A percentile compares a stretch with the other conserved stretches of the same genome.
phyloP scores from a whole-genome alignment of 129 eudicot genomes.

The Sambucus nigra region DNA sequence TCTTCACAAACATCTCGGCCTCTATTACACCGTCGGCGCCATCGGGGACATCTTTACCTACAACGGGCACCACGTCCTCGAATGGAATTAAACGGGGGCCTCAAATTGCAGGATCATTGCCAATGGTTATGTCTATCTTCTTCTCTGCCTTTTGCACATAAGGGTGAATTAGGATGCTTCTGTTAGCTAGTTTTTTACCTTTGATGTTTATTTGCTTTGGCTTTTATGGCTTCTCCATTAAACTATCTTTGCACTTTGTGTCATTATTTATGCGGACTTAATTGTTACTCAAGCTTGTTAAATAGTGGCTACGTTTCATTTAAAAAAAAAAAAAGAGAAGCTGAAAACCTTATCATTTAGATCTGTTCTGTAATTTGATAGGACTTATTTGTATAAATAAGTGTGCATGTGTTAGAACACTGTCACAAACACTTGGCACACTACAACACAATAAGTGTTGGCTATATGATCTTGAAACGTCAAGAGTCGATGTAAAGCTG shows the following conservation, averaged over 20 bases:
- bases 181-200: background rate
- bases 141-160: background rate
- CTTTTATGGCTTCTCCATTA: background rate
- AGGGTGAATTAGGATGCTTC: background rate
- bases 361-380: too few relatives aligned
- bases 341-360: too few relatives aligned
- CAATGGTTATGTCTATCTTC: background rate
- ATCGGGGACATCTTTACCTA: background rate
- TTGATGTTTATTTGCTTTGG: background rate
- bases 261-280: background rate
- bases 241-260: too few relatives aligned
- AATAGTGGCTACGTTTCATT: too few relatives aligned
- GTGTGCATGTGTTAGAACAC: too few relatives aligned
- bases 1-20: slow-evolving; percentile 21
- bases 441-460: too few relatives aligned
- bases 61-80: background rate
- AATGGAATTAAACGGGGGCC: slow-evolving; percentile 1
- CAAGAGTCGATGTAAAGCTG: too few relatives aligned
- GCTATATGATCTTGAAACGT: too few relatives aligned
- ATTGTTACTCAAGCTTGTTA: too few relatives aligned
- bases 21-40: background rate
- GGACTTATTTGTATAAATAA: too few relatives aligned
- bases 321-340: too few relatives aligned
- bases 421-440: too few relatives aligned
- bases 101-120: background rate